Conservation (phyloP, 352 stramenopile species). For the Globisporangium echinulatum region DNA sequence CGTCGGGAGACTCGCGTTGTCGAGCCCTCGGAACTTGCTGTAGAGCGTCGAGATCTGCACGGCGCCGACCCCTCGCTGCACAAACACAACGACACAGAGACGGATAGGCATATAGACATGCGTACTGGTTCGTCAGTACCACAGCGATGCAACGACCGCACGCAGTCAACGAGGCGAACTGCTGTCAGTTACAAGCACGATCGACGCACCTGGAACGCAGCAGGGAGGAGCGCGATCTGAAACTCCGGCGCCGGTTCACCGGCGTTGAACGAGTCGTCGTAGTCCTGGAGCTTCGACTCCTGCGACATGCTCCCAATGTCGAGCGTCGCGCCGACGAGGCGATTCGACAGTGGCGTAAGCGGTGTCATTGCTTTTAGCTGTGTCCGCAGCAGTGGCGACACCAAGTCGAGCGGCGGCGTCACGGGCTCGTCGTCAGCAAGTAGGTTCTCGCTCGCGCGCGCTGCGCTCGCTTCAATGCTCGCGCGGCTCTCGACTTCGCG, state of each 20-base stretch:
- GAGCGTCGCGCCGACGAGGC: slow-evolving; percentile 67
- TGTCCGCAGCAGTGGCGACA: slow-evolving; percentile 72
- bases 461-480: slow-evolving; percentile 26
- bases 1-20: slow-evolving; percentile 37
- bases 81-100: neutral
- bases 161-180: no score
- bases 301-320: slow-evolving; percentile 67
- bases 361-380: slow-evolving; percentile 81
- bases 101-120: no score
- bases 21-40: slow-evolving; percentile 70
- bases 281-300: slow-evolving; percentile 54
- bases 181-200: no score
- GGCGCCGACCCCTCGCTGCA: slow-evolving; percentile 64
- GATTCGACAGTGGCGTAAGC: slow-evolving; percentile 79
- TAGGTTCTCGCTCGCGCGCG: slow-evolving; percentile 22
- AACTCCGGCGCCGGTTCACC: slow-evolving; percentile 65
- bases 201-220: slow-evolving; percentile 59
- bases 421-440: slow-evolving; percentile 49
- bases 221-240: slow-evolving; percentile 59
- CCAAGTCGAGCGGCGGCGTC: slow-evolving; percentile 59
- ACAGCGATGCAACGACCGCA: no score
- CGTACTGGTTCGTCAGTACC: neutral
- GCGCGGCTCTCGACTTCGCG: slow-evolving; percentile 18
- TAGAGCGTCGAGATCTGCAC: slow-evolving; percentile 82
- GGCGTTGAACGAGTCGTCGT: slow-evolving; percentile 63